These are phyloP conservation scores for Penicillium odoratum DNA, from an alignment of 495 filamentous ascomycete genomes.

Conservation along the genomic window DNA sequence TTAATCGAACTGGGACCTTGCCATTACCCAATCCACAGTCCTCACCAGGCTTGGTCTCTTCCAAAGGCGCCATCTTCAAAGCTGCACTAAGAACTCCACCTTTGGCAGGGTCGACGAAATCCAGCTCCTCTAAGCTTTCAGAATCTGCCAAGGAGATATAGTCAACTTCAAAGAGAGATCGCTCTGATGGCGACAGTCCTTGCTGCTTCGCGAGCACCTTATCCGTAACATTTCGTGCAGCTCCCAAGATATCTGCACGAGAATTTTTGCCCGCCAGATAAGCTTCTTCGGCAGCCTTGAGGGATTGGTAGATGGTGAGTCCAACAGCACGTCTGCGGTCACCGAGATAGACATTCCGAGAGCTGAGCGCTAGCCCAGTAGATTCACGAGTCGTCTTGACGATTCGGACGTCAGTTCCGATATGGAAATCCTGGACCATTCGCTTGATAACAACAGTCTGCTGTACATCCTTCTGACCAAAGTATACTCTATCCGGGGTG, in stretches of 20 bases:
- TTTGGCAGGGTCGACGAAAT: conserved; percentile 59
- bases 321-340: conserved; percentile 68
- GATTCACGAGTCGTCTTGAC: conserved; percentile 71
- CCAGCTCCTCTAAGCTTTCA: conserved; percentile 74
- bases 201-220: conserved; percentile 60
- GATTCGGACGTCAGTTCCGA: conserved; percentile 74
- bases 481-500: conserved; percentile 84
- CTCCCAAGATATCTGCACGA: conserved; percentile 65
- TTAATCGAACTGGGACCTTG: conserved; percentile 75
- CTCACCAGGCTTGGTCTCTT: conserved; percentile 65
- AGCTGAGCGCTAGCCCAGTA: conserved; percentile 92
- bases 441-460: conserved; percentile 88
- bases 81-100: conserved; percentile 89
- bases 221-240: conserved; percentile 56
- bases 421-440: conserved; percentile 83
- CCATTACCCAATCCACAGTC: conserved; percentile 68
- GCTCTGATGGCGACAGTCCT: conserved; percentile 55
- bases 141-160: conserved; percentile 89
- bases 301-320: conserved; percentile 63
- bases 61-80: conserved; percentile 82
- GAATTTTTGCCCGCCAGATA: conserved; percentile 59
- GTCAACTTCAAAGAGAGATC: conserved; percentile 78
- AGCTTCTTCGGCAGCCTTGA: conserved; percentile 67
- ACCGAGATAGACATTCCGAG: conserved; percentile 91
- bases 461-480: conserved; percentile 97